Evolutionary conservation across 176 grass and related monocot species (phyloP).

Genomic region (Avena insularis): DNA sequence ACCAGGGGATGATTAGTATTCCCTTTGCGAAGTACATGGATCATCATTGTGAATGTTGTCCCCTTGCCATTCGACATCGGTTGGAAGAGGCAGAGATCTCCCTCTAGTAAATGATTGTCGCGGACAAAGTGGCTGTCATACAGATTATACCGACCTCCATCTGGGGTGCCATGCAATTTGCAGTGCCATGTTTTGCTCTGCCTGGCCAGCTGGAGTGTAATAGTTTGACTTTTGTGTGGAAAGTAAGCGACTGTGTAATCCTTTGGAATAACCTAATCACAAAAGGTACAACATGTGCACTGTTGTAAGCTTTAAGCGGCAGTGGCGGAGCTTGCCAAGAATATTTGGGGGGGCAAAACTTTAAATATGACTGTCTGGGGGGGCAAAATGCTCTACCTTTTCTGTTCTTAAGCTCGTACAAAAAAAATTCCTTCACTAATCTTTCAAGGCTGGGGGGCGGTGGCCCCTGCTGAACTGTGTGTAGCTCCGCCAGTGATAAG

Average conservation of each 20-base stretch:
- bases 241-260: not conserved
- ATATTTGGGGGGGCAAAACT: no score
- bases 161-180: not conserved
- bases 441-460: no score
- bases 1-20: not conserved
- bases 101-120: not conserved
- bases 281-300: not conserved
- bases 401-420: no score
- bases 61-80: not conserved
- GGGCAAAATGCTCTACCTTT: no score
- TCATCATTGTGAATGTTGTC: not conserved
- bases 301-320: not conserved
- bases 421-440: no score
- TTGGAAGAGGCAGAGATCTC: conserved; percentile 14
- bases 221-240: not conserved
- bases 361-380: no score
- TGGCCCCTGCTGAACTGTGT: no score
- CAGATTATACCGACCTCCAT: not conserved
- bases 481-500: not conserved
- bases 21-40: conserved; percentile 7
- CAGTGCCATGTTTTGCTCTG: not conserved
- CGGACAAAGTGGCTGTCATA: not conserved
- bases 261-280: not conserved
- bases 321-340: not conserved
- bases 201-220: not conserved